Conservation (phyloP, 2,329 filamentous ascomycete species). For the Ascochyta rabiei region DNA sequence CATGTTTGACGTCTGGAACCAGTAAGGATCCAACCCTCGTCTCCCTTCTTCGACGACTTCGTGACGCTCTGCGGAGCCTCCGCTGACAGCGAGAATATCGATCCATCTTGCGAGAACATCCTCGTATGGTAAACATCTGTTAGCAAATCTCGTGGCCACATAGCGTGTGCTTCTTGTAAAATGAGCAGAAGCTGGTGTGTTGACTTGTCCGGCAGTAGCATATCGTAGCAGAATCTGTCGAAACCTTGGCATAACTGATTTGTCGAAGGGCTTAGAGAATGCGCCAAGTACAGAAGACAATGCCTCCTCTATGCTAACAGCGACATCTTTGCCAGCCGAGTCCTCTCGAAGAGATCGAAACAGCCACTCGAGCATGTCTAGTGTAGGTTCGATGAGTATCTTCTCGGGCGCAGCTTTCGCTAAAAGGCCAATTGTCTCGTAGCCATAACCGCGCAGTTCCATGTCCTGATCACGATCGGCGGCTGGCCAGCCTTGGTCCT, state of each 20-base stretch:
- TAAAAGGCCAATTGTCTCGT: constrained; percentile 87
- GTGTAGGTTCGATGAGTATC: constrained; percentile 57
- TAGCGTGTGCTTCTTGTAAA: constrained; percentile 70
- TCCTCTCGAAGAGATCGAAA: constrained; percentile 85
- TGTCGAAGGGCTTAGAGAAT: constrained; percentile 55
- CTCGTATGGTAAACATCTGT: constrained; percentile 80
- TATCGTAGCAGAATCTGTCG: constrained; percentile 44
- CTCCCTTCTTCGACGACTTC: constrained; percentile 90
- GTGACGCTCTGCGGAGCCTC: constrained; percentile 69
- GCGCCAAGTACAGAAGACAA: constrained; percentile 76
- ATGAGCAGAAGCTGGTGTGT: constrained; percentile 48
- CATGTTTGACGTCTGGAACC: constrained; percentile 67
- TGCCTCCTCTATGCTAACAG: constrained; percentile 87
- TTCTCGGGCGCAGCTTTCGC: constrained; percentile 68
- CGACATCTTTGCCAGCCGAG: constrained; percentile 71
- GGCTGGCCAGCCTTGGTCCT: constrained; percentile 81
- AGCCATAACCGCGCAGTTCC: constrained; percentile 77
- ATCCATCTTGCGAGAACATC: constrained; percentile 86
- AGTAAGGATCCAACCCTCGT: constrained; percentile 82
- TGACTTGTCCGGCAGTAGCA: constrained; percentile 24
- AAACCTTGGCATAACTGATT: constrained; percentile 49
- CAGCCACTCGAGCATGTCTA: constrained; percentile 73
- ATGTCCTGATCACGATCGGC: constrained; percentile 63
- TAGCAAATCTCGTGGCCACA: constrained; percentile 85
- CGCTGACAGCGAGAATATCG: constrained; percentile 79